Base-by-base conservation (phyloP, 495 filamentous ascomycete species). In the Daldinia decipiens region DNA sequence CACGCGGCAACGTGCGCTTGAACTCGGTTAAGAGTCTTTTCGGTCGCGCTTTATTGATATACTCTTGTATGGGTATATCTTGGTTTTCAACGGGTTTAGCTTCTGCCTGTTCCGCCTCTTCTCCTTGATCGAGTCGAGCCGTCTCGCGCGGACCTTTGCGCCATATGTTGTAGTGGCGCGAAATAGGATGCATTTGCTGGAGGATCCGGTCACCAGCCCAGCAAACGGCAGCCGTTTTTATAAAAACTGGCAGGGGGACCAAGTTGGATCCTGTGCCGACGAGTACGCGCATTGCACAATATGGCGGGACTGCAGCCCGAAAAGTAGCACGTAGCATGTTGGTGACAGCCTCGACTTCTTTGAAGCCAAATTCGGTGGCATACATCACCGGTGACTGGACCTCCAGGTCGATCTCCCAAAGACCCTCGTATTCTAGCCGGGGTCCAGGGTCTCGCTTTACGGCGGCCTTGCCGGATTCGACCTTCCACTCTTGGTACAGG, bases 371-470 rank as follows among this genome's bases (percentile, higher is more conserved):
- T 24, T 68, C 52, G 3, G 32, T 27, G 12, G 52, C 52, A 24
- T 62, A 61, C 31, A 68, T 39, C 8, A 59, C 19, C 31, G 66
- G 66, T 9, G 66, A 68, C 5, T 5, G 3, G 13, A 68, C 39
- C 36, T 54, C 29, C 4, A 67, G n/a, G 3, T 29, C 45, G 8
- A 27, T 4, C 9, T 29, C 6, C 13, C 11, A 13, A 7, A 60
- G 38, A 8, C 27, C 9, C 1, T 34, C 56, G 27, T 53, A n/a
- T 6, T 60, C 64, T 5, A 17, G 17, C 9, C 11, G 31, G 43
- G 5, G 29, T 4, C 4, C 1, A 3, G 9, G 4, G 43, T 59
- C 21, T 8, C 52, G 8, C 6, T 32, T 40, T 17, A 59, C 24
- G 11, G 32, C 11, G 32, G 43, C 47, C 19, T 12, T 17, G 52